A percentile compares a stretch with the other conserved stretches of the same genome.
Evolutionary conservation across 345 rosid genomes (phyloP).

Genomic region (Stellera chamaejasme): DNA sequence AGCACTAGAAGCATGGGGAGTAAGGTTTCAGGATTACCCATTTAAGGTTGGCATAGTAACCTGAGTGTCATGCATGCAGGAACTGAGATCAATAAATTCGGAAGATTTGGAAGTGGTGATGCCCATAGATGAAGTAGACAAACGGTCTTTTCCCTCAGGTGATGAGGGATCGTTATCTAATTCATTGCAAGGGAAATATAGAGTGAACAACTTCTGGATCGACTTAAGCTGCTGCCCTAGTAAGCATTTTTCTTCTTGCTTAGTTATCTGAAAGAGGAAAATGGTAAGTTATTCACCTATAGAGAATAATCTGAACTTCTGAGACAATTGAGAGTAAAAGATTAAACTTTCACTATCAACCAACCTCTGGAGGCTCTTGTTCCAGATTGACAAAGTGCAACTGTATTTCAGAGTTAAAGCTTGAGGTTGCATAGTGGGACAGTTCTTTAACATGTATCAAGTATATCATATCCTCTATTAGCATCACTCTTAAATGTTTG

Average conservation of each 20-base stretch:
- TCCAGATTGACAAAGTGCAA: constrained; percentile 62
- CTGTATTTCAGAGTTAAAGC: constrained; percentile 46
- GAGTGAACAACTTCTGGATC: constrained; percentile 50
- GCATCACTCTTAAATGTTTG: constrained; percentile 60
- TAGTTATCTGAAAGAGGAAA: constrained; percentile 45
- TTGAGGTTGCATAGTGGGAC: constrained; percentile 42
- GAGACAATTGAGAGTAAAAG: not conserved
- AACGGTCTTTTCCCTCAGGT: constrained; percentile 12
- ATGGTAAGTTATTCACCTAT: constrained; percentile 8
- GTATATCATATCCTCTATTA: constrained; percentile 87
- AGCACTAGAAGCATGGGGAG: no score
- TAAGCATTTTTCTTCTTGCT: constrained; percentile 31
- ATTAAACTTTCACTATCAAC: not conserved
- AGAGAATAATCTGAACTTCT: constrained; percentile 1
- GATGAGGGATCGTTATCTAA: constrained; percentile 18
- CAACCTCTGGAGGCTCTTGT: constrained; percentile 89
- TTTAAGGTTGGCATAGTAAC: constrained; percentile 81
- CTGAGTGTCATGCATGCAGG: constrained; percentile 57
- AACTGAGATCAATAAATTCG: constrained; percentile 56
- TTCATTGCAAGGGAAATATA: constrained; percentile 31
- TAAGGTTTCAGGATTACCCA: constrained; percentile 35
- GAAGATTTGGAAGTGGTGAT: constrained; percentile 34
- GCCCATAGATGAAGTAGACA: constrained; percentile 17
- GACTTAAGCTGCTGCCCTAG: constrained; percentile 41
- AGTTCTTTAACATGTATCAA: constrained; percentile 52